Evolutionary conservation across 805 yeast genomes (phyloP).

Genomic region (Naumovozyma baii): DNA sequence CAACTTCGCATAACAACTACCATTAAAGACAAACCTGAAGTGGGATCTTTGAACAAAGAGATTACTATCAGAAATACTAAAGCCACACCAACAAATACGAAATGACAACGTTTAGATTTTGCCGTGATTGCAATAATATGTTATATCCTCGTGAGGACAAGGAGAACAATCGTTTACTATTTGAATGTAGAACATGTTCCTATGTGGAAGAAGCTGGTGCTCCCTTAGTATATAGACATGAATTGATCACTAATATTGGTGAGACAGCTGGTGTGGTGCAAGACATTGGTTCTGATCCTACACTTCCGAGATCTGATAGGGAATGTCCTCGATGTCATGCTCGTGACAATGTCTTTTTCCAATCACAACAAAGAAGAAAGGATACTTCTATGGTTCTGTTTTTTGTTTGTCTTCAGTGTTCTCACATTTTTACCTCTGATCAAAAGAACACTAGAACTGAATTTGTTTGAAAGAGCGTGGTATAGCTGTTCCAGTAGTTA

Average conservation of each 20-base stretch:
- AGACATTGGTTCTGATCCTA: conserved; percentile 95
- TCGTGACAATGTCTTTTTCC: conserved; percentile 91
- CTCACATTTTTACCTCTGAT: conserved; percentile 46
- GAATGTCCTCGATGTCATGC: conserved; percentile 86
- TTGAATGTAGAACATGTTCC: conserved; percentile 90
- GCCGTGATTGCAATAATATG: conserved; percentile 96
- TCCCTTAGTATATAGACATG: conserved; percentile 85
- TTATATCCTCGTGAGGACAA: conserved; percentile 94
- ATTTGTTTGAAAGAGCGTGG: conserved; percentile 18
- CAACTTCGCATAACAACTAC: neutral
- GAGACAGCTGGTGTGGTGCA: conserved; percentile 96
- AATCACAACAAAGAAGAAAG: conserved; percentile 86
- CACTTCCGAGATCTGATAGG: conserved; percentile 89
- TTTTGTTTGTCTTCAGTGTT: conserved; percentile 84
- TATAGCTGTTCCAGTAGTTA: too few relatives aligned
- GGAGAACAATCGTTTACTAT: conserved; percentile 56
- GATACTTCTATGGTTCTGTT: conserved; percentile 94
- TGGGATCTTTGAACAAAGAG: neutral
- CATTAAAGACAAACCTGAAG: neutral
- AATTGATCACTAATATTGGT: conserved; percentile 78
- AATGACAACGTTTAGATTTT: conserved; percentile 92
- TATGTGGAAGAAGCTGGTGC: conserved; percentile 87
- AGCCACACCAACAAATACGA: too few relatives aligned
- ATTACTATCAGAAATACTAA: neutral
- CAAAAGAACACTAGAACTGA: conserved; percentile 30